Conservation (phyloP, 805 yeast species). For the Kodamaea leandrae region DNA sequence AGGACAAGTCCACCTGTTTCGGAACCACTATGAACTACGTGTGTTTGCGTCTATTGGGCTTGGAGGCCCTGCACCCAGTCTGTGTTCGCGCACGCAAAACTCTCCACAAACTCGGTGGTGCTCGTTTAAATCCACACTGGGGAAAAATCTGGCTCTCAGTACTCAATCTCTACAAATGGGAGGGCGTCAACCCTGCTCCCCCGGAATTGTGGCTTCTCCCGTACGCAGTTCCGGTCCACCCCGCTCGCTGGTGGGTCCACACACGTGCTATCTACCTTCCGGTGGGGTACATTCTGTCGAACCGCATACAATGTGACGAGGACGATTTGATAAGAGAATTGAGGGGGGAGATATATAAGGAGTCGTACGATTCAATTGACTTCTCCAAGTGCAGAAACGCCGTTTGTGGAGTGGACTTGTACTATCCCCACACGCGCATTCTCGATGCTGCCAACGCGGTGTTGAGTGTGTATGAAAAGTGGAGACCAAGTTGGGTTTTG, state of each 20-base stretch:
- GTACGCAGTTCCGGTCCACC: constrained; percentile 77
- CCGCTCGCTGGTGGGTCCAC: constrained; percentile 99
- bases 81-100: constrained; percentile 73
- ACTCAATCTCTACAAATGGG: constrained; percentile 84
- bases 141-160: constrained; percentile 90
- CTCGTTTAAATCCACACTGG: constrained; percentile 92
- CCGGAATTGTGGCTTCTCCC: constrained; percentile 93
- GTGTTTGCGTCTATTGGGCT: constrained; percentile 73
- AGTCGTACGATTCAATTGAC: constrained; percentile 63
- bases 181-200: constrained; percentile 97
- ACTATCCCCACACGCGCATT: constrained; percentile 82
- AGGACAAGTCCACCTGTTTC: constrained; percentile 91
- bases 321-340: constrained; percentile 63
- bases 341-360: constrained; percentile 73
- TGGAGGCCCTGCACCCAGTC: constrained; percentile 71
- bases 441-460: constrained; percentile 60
- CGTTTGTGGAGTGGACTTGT: constrained; percentile 88
- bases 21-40: constrained; percentile 92
- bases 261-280: constrained; percentile 90
- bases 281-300: constrained; percentile 72
- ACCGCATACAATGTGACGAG: constrained; percentile 51
- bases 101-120: constrained; percentile 78
- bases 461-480: constrained; percentile 64
- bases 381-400: constrained; percentile 72
- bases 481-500: constrained; percentile 74